Conservation (phyloP, 2,329 filamentous ascomycete genomes). For the Arthrinium puccinioides region DNA sequence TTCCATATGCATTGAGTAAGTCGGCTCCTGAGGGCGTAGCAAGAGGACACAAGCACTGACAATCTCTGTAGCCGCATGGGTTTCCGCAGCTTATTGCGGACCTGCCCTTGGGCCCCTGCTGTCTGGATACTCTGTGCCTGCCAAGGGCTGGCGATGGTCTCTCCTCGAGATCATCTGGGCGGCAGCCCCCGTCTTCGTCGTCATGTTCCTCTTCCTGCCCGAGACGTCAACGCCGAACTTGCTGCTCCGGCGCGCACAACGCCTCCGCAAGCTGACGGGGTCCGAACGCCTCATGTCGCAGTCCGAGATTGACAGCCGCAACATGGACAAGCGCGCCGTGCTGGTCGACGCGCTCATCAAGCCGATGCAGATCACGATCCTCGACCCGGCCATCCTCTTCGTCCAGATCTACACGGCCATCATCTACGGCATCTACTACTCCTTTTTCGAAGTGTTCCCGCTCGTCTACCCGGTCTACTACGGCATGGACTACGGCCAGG, state of each 20-base stretch:
- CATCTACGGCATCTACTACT: constrained; percentile 38
- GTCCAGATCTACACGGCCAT: constrained; percentile 40
- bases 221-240: constrained; percentile 48
- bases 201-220: constrained; percentile 46
- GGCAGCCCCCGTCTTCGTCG: constrained; percentile 25
- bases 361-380: constrained; percentile 27
- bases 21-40: constrained; percentile 8
- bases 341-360: constrained; percentile 37
- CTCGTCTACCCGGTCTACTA: constrained; percentile 44
- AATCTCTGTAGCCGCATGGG: constrained; percentile 46
- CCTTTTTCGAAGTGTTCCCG: constrained; percentile 49
- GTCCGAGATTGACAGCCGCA: constrained; percentile 39
- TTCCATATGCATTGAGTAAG: constrained; percentile 40
- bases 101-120: constrained; percentile 42
- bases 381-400: constrained; percentile 45
- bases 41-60: not conserved
- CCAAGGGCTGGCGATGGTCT: constrained; percentile 40
- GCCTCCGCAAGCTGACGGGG: constrained; percentile 32
- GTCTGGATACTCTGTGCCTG: constrained; percentile 35
- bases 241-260: constrained; percentile 41
- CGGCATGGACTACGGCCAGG: constrained; percentile 37
- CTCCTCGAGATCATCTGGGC: constrained; percentile 42
- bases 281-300: constrained; percentile 40
- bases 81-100: constrained; percentile 40
- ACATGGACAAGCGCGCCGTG: constrained; percentile 33